Evolutionary conservation across 352 stramenopile species (phyloP).

Genomic region (Globisporangium iwayamae): DNA sequence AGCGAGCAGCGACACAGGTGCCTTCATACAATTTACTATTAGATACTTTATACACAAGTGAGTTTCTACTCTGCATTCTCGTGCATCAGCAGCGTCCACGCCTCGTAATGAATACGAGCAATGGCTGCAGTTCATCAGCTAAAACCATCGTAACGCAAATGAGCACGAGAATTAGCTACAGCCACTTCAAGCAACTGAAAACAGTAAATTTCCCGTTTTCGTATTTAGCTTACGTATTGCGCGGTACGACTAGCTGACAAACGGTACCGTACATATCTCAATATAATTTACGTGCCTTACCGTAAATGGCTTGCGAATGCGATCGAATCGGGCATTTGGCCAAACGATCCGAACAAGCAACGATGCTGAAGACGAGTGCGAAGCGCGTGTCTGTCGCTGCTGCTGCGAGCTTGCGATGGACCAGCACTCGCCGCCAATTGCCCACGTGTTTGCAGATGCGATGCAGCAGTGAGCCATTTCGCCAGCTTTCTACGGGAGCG

Average conservation of each 20-base stretch:
- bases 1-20: neutral
- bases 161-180: too few species aligned
- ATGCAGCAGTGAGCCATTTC: neutral
- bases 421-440: neutral
- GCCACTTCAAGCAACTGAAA: too few species aligned
- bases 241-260: too few species aligned
- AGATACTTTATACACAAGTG: neutral
- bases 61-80: too few species aligned
- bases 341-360: neutral
- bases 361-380: neutral
- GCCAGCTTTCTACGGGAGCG: neutral
- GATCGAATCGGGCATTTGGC: neutral
- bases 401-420: neutral
- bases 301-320: neutral
- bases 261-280: too few species aligned
- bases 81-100: too few species aligned
- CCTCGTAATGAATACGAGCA: too few species aligned
- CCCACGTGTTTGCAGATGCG: neutral
- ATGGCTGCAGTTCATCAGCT: too few species aligned
- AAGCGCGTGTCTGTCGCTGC: neutral
- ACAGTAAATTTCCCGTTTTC: too few species aligned
- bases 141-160: too few species aligned
- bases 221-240: too few species aligned
- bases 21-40: neutral
- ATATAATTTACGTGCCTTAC: too few species aligned